phyloP scores from a whole-genome alignment of 2,329 filamentous ascomycete species.

The Fusarium mundagurra region DNA sequence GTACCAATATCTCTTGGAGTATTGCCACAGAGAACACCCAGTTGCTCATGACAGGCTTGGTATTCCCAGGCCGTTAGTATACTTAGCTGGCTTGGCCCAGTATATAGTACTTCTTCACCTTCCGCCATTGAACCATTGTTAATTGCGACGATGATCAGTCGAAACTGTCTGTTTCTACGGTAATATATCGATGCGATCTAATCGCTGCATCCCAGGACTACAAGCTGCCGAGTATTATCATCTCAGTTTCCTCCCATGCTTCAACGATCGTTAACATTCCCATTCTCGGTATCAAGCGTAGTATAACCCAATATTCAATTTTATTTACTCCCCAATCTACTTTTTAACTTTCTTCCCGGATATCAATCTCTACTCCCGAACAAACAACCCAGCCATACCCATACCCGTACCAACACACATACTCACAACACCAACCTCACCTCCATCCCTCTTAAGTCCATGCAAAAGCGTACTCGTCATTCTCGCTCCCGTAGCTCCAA shows the following conservation, averaged over 20 bases:
- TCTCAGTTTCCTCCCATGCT: background rate
- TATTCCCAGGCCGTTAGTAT: too few species aligned
- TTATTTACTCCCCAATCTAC: background rate
- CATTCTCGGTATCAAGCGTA: background rate
- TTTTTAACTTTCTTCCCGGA: background rate
- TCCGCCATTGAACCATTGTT: too few species aligned
- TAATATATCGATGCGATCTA: background rate
- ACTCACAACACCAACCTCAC: constrained; percentile 84
- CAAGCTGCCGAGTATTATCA: background rate
- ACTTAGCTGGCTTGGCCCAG: too few species aligned
- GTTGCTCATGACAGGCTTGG: too few species aligned
- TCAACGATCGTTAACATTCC: background rate
- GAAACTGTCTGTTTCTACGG: background rate
- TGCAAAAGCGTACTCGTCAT: constrained; percentile 77
- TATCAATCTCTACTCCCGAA: constrained; percentile 30
- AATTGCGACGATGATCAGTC: background rate
- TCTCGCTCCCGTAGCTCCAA: constrained; percentile 87
- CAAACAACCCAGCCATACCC: constrained; percentile 43
- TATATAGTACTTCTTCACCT: too few species aligned
- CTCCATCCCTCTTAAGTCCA: constrained; percentile 74
- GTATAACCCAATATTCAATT: background rate
- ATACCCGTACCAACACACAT: constrained; percentile 82
- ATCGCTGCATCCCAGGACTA: too few species aligned
- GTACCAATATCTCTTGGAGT: too few species aligned
- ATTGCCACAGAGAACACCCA: background rate